Evolutionary conservation across 1,139 yeast species (phyloP).

Genomic region (Nakaseomyces nivariensis): DNA sequence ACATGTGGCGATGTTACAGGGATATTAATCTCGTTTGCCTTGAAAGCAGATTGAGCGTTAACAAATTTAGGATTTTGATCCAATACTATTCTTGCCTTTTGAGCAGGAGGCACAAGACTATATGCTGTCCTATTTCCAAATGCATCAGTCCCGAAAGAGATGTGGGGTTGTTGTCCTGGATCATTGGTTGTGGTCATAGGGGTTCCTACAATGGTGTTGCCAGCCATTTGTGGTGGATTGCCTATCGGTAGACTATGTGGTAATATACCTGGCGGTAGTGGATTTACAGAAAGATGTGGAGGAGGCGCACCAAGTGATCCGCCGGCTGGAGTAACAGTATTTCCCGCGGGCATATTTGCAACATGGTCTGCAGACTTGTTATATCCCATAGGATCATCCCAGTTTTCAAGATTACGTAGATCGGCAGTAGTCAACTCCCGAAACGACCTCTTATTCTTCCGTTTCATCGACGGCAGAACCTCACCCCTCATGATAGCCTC

Average conservation of each 20-base stretch:
- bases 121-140: background rate
- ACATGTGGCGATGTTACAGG: conserved; percentile 1
- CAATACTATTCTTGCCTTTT: background rate
- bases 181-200: background rate
- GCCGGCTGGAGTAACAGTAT: background rate
- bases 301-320: background rate
- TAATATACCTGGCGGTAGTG: background rate
- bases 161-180: background rate
- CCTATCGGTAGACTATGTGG: background rate
- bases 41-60: conserved; percentile 1
- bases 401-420: background rate
- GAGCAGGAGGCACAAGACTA: background rate
- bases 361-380: background rate
- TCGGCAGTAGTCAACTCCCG: background rate
- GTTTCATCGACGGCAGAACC: conserved; percentile 10
- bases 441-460: conserved; percentile 4
- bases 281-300: background rate
- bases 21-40: background rate
- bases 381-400: background rate
- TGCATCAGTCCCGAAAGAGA: background rate
- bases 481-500: conserved; percentile 23
- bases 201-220: background rate
- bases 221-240: background rate
- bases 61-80: conserved; percentile 1
- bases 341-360: too few species aligned